A percentile compares a stretch with the other conserved stretches of the same genome.
phyloP scores from a whole-genome alignment of 2,329 filamentous ascomycete genomes.

The Fusarium lyarnte region DNA sequence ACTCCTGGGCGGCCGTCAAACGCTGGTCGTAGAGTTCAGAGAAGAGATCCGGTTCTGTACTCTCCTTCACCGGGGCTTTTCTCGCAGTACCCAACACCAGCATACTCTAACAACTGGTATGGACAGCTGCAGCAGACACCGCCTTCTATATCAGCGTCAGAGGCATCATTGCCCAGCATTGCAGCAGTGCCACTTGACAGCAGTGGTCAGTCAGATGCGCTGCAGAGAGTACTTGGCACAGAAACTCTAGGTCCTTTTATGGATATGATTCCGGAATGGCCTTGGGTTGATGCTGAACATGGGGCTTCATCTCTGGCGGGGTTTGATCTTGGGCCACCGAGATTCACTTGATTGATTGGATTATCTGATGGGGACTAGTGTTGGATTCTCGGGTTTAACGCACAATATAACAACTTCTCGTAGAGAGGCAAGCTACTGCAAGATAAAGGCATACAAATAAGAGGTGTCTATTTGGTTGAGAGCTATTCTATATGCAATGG shows the following conservation, averaged over 20 bases:
- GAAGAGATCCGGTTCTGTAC: rapidly evolving
- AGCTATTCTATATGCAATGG: neutral
- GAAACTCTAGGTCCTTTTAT: neutral
- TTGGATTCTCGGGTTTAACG: rapidly evolving
- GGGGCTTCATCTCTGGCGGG: neutral
- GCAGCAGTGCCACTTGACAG: rapidly evolving
- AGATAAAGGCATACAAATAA: too few relatives aligned
- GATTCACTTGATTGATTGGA: neutral
- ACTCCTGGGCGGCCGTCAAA: rapidly evolving
- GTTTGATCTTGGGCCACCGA: neutral
- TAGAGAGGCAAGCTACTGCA: too few relatives aligned
- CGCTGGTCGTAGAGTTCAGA: rapidly evolving
- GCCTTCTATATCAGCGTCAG: rapidly evolving
- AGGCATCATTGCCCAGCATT: rapidly evolving
- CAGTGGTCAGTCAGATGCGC: neutral
- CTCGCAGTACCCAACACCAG: neutral
- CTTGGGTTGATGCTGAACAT: neutral
- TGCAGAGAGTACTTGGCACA: neutral
- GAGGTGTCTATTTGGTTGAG: neutral
- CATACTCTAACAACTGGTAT: neutral
- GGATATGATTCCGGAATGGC: neutral
- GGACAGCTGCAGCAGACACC: neutral
- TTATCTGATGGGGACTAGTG: rapidly evolving
- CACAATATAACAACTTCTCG: rapidly evolving
- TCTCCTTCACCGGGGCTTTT: neutral